Conservation (phyloP, 371 early-diverging fungal genomes). For the Syncephalastrum racemosum region DNA sequence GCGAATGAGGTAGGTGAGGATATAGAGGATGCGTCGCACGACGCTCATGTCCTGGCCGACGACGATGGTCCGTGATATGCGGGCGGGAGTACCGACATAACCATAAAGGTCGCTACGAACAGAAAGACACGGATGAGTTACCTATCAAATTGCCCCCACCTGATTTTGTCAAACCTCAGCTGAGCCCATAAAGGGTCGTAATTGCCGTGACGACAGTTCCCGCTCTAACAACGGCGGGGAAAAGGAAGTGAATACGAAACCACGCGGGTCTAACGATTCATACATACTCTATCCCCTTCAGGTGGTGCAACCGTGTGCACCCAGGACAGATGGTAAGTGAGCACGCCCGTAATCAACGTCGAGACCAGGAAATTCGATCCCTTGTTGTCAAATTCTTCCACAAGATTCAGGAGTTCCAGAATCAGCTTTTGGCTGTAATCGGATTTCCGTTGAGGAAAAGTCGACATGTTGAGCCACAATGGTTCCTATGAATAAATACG, state of each 20-base stretch:
- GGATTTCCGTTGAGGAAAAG: slow-evolving; percentile 57
- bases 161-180: slow-evolving; percentile 36
- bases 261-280: neutral
- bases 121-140: neutral
- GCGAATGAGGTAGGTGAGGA: slow-evolving; percentile 63
- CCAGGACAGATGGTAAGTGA: slow-evolving; percentile 65
- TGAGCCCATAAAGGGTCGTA: slow-evolving; percentile 74
- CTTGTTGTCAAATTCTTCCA: slow-evolving; percentile 46
- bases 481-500: slow-evolving; percentile 43
- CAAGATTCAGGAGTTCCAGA: slow-evolving; percentile 48
- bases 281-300: slow-evolving; percentile 35
- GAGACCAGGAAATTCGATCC: slow-evolving; percentile 49
- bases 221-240: slow-evolving; percentile 17
- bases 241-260: neutral
- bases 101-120: slow-evolving; percentile 59
- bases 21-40: slow-evolving; percentile 57
- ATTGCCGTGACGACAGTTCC: slow-evolving; percentile 49
- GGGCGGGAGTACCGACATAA: slow-evolving; percentile 51
- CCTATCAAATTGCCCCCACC: slow-evolving; percentile 2
- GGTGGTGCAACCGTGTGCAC: slow-evolving; percentile 63
- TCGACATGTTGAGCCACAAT: slow-evolving; percentile 65
- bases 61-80: slow-evolving; percentile 60
- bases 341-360: slow-evolving; percentile 53
- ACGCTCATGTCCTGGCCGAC: slow-evolving; percentile 52
- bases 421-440: slow-evolving; percentile 50